A percentile compares a stretch with the other conserved stretches of the same genome.
These are phyloP conservation scores for Conticribra guillardii DNA, from an alignment of 108 stramenopile species.

Conservation along the genomic window DNA sequence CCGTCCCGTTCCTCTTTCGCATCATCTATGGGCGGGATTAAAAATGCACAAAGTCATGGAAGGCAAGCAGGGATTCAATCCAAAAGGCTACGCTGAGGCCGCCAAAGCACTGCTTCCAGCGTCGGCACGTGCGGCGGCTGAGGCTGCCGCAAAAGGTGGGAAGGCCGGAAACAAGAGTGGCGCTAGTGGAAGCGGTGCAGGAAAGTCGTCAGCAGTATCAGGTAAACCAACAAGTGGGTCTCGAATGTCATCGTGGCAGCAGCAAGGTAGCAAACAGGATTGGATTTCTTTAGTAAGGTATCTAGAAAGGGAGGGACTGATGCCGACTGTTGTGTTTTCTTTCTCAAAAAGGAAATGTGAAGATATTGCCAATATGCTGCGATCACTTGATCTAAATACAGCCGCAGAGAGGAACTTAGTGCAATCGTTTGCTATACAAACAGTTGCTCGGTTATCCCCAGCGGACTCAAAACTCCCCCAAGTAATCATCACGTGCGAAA, in stretches of 20 bases:
- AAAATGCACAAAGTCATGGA: conserved; percentile 88
- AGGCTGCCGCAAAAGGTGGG: conserved; percentile 35
- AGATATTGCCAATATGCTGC: conserved; percentile 87
- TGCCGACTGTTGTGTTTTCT: conserved; percentile 97
- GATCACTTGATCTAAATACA: conserved; percentile 87
- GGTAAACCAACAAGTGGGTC: conserved; percentile 52
- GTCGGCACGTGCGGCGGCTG: conserved; percentile 45
- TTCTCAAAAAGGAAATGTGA: conserved; percentile 98
- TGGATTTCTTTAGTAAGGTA: conserved; percentile 83
- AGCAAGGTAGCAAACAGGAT: conserved; percentile 77
- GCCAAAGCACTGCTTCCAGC: conserved; percentile 69
- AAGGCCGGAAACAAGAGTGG: conserved; percentile 56
- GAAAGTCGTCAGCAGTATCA: conserved; percentile 36
- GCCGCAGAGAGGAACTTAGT: conserved; percentile 75
- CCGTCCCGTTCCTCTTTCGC: conserved; percentile 95
- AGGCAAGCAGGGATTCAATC: conserved; percentile 74
- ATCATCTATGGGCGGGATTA: conserved; percentile 86
- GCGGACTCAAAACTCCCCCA: conserved; percentile 92
- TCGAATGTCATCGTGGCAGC: conserved; percentile 73
- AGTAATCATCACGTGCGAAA: conserved; percentile 80
- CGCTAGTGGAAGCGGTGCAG: conserved; percentile 17
- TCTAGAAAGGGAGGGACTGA: conserved; percentile 86
- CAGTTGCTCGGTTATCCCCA: conserved; percentile 82
- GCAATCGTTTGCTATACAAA: conserved; percentile 78
- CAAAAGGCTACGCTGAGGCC: conserved; percentile 79